Conservation (phyloP, 2,329 filamentous ascomycete genomes). For the Huntiella decipiens region DNA sequence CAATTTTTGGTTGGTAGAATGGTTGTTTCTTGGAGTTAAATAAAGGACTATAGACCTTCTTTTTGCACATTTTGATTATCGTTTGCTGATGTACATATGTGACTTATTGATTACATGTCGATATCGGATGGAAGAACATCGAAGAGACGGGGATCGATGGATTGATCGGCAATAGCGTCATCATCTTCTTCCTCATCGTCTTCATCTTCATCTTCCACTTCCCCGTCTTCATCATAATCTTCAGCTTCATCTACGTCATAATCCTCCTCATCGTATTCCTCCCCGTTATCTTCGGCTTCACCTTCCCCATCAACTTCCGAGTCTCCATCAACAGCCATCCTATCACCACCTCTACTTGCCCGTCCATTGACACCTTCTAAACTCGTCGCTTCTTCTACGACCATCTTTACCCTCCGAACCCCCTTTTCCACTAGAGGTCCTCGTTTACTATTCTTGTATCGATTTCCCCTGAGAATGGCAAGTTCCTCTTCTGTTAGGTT, state of each 20-base stretch:
- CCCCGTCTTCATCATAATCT: slow-evolving; percentile 14
- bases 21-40: too few relatives aligned
- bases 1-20: too few relatives aligned
- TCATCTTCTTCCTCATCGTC: slow-evolving; percentile 13
- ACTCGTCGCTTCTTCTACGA: slow-evolving; percentile 5
- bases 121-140: slow-evolving; percentile 2
- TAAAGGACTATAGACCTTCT: too few relatives aligned
- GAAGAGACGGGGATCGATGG: slow-evolving; percentile 7
- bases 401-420: slow-evolving; percentile 13
- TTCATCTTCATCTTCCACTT: slow-evolving; percentile 13
- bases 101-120: not conserved
- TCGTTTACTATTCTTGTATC: slow-evolving; percentile 13
- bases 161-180: slow-evolving; percentile 2
- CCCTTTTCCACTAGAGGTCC: slow-evolving; percentile 14
- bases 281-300: slow-evolving; percentile 9
- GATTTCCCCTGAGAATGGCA: slow-evolving; percentile 18
- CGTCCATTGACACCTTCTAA: not conserved
- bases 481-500: slow-evolving; percentile 21
- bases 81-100: not conserved
- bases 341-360: not conserved
- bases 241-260: slow-evolving; percentile 16
- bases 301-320: slow-evolving; percentile 7
- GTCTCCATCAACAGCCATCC: slow-evolving; percentile 7
- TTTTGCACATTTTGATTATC: too few relatives aligned
- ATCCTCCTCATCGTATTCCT: slow-evolving; percentile 15